phyloP scores from a whole-genome alignment of 495 filamentous ascomycete genomes.

The Annulohypoxylon nitens region DNA sequence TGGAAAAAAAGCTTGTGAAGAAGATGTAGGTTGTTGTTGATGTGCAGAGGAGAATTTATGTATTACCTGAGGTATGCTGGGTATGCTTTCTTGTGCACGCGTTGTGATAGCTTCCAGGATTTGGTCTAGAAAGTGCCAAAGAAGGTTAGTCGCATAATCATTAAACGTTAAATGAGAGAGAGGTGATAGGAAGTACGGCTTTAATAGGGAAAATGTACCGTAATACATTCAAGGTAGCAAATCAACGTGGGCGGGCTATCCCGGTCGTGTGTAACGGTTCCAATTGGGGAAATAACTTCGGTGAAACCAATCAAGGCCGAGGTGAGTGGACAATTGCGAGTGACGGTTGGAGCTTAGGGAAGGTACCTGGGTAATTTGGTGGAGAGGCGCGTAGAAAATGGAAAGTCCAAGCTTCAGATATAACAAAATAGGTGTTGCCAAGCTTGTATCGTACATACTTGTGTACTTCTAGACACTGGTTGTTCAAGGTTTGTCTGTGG shows the following conservation, averaged over 20 bases:
- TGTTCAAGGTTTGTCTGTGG: not conserved
- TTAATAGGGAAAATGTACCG: not conserved
- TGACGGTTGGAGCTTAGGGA: not conserved
- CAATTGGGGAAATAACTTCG: conserved; percentile 37
- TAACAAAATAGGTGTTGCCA: conserved; percentile 12
- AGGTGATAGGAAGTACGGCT: not conserved
- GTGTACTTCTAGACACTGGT: not conserved
- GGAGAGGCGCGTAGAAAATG: not conserved
- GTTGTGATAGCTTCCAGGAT: conserved; percentile 37
- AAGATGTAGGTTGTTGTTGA: conserved; percentile 12
- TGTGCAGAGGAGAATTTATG: conserved; percentile 17
- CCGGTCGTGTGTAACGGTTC: conserved; percentile 42
- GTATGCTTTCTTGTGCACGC: conserved; percentile 22
- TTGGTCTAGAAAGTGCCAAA: conserved; percentile 33
- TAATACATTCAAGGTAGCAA: conserved; percentile 24
- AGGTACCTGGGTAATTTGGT: conserved; percentile 5
- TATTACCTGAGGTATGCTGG: conserved; percentile 16
- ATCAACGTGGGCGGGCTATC: conserved; percentile 40
- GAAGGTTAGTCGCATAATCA: conserved; percentile 28
- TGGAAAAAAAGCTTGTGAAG: conserved; percentile 5
- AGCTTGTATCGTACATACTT: conserved; percentile 1
- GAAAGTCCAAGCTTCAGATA: conserved; percentile 1
- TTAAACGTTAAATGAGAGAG: conserved; percentile 13
- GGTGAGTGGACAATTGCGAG: conserved; percentile 23
- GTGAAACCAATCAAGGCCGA: conserved; percentile 32